phyloP scores from a whole-genome alignment of 495 filamentous ascomycete species.

The Aspergillus panamensis region DNA sequence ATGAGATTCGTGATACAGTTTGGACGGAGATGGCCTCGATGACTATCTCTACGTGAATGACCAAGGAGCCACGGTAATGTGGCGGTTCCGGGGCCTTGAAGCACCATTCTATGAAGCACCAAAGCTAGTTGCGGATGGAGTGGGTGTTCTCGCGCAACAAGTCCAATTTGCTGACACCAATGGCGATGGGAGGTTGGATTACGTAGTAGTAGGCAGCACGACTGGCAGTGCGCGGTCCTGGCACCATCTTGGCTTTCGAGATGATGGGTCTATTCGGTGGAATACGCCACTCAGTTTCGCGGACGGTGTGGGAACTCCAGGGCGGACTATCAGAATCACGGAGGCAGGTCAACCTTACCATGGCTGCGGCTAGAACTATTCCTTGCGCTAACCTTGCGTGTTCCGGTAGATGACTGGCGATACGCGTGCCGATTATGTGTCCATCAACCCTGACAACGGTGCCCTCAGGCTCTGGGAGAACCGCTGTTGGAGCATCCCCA shows the following conservation, averaged over 20 bases:
- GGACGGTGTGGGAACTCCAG: slow-evolving; percentile 1
- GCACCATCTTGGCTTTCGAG: slow-evolving; percentile 4
- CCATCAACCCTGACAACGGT: background rate
- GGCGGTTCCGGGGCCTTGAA: background rate
- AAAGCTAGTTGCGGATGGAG: background rate
- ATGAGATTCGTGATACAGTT: background rate
- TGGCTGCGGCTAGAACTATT: background rate
- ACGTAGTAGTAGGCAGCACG: background rate
- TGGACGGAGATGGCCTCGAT: slow-evolving; percentile 1
- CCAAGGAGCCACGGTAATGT: background rate
- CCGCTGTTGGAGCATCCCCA: background rate
- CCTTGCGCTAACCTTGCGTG: background rate
- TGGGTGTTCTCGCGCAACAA: background rate
- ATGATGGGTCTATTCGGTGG: slow-evolving; percentile 3
- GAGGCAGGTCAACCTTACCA: slow-evolving; percentile 1
- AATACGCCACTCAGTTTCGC: slow-evolving; percentile 4
- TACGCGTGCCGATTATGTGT: background rate
- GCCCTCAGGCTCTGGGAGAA: background rate
- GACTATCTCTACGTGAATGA: slow-evolving; percentile 2
- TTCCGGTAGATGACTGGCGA: slow-evolving; percentile 3
- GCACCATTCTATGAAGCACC: background rate
- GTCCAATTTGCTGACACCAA: background rate
- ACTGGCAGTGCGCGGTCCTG: background rate
- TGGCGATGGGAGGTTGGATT: background rate
- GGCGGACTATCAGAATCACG: background rate